A percentile compares a stretch with the other conserved stretches of the same genome.
Conservation (phyloP, 2,329 filamentous ascomycete species). For the Hymenoscyphus repandus region DNA sequence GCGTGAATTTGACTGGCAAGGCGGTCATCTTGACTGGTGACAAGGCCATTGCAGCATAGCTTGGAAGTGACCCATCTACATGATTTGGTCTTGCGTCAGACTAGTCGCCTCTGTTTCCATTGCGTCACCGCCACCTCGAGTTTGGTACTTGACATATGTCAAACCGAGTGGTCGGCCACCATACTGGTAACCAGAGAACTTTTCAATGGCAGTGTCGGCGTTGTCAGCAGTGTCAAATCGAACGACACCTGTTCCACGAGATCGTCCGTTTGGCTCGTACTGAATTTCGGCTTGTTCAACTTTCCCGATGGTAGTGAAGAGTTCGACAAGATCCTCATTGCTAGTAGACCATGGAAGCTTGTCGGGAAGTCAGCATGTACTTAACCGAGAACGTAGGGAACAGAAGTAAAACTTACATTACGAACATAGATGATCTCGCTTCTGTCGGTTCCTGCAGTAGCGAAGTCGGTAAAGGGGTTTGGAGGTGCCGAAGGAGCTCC, state of each 20-base stretch:
- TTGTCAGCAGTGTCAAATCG: conserved; percentile 80
- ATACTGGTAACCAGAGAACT: conserved; percentile 97
- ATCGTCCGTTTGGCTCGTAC: conserved; percentile 94
- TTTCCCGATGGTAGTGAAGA: conserved; percentile 97
- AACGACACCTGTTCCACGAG: conserved; percentile 92
- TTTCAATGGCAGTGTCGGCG: conserved; percentile 89
- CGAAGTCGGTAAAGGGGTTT: conserved; percentile 92
- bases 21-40: no score
- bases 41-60: neutral
- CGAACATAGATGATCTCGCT: conserved; percentile 88
- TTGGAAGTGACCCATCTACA: conserved; percentile 49
- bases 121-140: conserved; percentile 50
- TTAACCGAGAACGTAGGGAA: neutral
- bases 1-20: neutral
- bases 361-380: neutral
- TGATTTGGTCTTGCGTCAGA: conserved; percentile 96
- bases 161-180: conserved; percentile 89
- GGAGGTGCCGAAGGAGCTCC: conserved; percentile 53
- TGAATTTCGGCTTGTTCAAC: conserved; percentile 99
- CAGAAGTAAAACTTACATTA: conserved; percentile 65
- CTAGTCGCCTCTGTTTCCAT: conserved; percentile 82
- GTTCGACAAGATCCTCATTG: conserved; percentile 92
- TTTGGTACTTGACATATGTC: conserved; percentile 90
- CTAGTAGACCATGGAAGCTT: conserved; percentile 98
- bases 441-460: conserved; percentile 79